These are phyloP conservation scores for Alternaria gaisen DNA, from an alignment of 2,329 filamentous ascomycete species.

Conservation along the genomic window DNA sequence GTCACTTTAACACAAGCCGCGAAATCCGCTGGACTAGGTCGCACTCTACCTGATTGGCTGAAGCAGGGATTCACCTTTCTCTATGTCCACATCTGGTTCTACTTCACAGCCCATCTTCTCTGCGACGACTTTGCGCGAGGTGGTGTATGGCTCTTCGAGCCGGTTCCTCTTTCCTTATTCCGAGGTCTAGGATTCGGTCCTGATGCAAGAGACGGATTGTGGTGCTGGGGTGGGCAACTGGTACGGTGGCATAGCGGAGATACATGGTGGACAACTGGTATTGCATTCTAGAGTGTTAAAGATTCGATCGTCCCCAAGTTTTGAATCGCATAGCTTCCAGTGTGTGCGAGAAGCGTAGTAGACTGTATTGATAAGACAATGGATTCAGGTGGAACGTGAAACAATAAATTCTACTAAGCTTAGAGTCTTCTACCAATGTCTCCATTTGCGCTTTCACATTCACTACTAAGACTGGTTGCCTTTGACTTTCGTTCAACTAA, in stretches of 20 bases:
- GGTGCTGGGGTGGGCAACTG: conserved; percentile 69
- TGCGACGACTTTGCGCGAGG: conserved; percentile 77
- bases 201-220: conserved; percentile 67
- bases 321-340: background rate
- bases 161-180: conserved; percentile 78
- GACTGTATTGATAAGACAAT: background rate
- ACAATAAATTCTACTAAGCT: background rate
- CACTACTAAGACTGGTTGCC: background rate
- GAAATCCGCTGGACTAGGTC: conserved; percentile 41
- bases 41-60: conserved; percentile 56
- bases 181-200: conserved; percentile 71
- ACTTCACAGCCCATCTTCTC: conserved; percentile 70
- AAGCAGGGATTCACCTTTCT: conserved; percentile 67
- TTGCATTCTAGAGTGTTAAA: conserved; percentile 48
- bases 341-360: background rate
- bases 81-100: conserved; percentile 73
- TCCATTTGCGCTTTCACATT: background rate
- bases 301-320: background rate
- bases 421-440: background rate
- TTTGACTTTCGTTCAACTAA: background rate
- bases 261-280: conserved; percentile 70
- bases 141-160: conserved; percentile 83
- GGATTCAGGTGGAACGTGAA: background rate
- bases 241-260: conserved; percentile 67
- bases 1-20: conserved; percentile 33